These are phyloP conservation scores for Arachnomyces sp. DNA, from an alignment of 2,329 filamentous ascomycete species.

Conservation along the genomic window DNA sequence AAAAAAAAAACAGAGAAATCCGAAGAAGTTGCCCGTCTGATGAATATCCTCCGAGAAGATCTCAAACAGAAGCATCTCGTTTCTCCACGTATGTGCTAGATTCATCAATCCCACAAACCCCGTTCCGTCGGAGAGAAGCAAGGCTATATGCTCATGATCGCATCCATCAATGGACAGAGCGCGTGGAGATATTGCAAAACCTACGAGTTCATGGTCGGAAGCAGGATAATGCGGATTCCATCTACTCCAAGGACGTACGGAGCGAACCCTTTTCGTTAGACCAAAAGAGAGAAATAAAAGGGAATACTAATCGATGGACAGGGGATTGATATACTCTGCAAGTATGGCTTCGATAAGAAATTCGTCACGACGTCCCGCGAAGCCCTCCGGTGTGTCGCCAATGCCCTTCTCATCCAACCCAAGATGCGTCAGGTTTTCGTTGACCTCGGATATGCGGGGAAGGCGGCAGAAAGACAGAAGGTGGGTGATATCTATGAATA, in stretches of 20 bases:
- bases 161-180: constrained; percentile 18
- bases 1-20: constrained; percentile 51
- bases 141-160: constrained; percentile 4
- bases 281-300: constrained; percentile 10
- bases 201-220: constrained; percentile 74
- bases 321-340: constrained; percentile 67
- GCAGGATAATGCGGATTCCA: constrained; percentile 64
- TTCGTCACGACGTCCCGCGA: constrained; percentile 61
- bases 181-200: constrained; percentile 44
- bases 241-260: constrained; percentile 69
- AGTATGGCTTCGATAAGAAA: constrained; percentile 63
- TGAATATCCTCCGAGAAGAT: constrained; percentile 57
- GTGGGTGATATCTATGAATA: constrained; percentile 19
- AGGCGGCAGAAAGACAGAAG: constrained; percentile 63
- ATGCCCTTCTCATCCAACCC: constrained; percentile 65
- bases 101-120: too few relatives aligned
- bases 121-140: background rate
- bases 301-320: constrained; percentile 28
- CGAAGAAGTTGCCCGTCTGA: constrained; percentile 57
- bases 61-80: constrained; percentile 52
- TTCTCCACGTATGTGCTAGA: constrained; percentile 47
- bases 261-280: background rate
- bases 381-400: constrained; percentile 75
- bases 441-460: constrained; percentile 59
- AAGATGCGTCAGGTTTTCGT: constrained; percentile 65